Evolutionary conservation across 2,329 filamentous ascomycete species (phyloP), one percentile per base, ranked within the genome.

Genomic region (Xylariaceae sp.): DNA sequence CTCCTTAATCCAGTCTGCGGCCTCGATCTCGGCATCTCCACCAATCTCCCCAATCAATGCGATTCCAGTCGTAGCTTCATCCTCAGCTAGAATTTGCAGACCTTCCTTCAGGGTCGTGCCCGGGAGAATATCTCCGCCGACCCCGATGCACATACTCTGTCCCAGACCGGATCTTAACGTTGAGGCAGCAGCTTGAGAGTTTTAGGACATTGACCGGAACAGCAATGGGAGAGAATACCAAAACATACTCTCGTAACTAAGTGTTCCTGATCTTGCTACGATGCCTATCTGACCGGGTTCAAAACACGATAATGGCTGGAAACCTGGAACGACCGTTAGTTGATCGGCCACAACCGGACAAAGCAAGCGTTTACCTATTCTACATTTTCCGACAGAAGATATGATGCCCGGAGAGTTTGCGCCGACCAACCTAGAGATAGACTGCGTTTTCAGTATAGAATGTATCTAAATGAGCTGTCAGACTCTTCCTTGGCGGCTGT

Each of bases 401-500:
- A 91, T 90, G 54, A 91, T 90, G 0, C 89, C 89, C 0, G 89
- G 88, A 19, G 86, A 86, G 68, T 91, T 91, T 9, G 89, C 86
- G 10, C 89, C 89, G 1, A 91, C 86, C 0, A 91, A 75, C 48
- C 89, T 79, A 2, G 85, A 89, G 60, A 83, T 86, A 0, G 85
- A 88, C 66, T 91, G 89, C 0, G 86, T 86, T 59, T 83, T 81
- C 1, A 91, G 75, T 54, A 90, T 88, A 2, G 84, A 85, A 62
- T 88, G 84, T 62, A 89, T 84, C 85, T 89, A 52, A 2, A 41
- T 14, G 42, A 54, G n/a, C 2, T 46, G 52, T 60, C 41, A 62
- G 46, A 37, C 44, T 43, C 12, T 14, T 14, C 7, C 20, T 6
- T 14, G 7, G 26, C 44, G 23, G 32, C 3, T 20, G 16, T 12